These are phyloP conservation scores for Claviceps fusiformis DNA, from an alignment of 2,329 filamentous ascomycete species.

Conservation along the genomic window DNA sequence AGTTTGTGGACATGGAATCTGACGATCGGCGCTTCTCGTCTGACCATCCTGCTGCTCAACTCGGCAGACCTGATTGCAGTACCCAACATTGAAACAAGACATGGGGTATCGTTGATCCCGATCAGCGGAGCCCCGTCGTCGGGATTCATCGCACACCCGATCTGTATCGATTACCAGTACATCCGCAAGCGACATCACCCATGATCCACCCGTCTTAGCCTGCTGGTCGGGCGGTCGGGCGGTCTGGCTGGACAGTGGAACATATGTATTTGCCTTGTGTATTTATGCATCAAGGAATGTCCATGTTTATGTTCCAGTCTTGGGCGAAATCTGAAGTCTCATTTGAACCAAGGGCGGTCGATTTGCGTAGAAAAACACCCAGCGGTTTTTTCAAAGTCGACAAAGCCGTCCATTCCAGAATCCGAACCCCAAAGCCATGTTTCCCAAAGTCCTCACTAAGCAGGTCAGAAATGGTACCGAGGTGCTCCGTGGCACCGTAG, in stretches of 20 bases:
- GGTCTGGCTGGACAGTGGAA: background rate
- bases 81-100: background rate
- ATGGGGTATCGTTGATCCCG: background rate
- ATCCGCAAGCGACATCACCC: background rate
- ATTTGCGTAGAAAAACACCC: background rate
- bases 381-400: background rate
- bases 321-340: background rate
- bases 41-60: background rate
- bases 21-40: background rate
- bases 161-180: background rate
- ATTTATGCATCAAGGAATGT: background rate
- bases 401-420: background rate
- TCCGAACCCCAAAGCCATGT: background rate
- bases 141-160: constrained; percentile 1
- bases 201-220: background rate
- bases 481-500: constrained; percentile 26
- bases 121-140: background rate
- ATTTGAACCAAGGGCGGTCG: background rate
- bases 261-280: background rate
- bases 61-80: background rate
- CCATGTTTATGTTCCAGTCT: background rate
- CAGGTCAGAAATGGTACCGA: constrained; percentile 14
- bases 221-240: background rate
- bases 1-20: background rate
- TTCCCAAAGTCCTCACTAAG: constrained; percentile 2